Evolutionary conservation across 179 eudicot genomes (phyloP), one percentile per base, ranked within the genome.

Genomic region (Amaranthus tricolor): DNA sequence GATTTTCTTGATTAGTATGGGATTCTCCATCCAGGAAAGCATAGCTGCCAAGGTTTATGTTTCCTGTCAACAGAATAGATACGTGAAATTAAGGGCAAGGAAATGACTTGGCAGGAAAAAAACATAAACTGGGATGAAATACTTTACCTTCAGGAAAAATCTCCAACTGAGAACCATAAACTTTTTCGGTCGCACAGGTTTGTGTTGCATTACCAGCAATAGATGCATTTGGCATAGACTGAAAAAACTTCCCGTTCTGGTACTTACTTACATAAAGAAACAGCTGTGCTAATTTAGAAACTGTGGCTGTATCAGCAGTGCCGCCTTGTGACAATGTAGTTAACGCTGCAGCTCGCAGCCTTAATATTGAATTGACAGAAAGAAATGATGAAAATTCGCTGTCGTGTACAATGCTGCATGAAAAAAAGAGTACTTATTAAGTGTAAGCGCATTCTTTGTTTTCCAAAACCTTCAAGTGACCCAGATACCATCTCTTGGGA

Each of bases 261-360:
- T 74, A 76, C 50, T 75, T 85, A 79, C 85, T 85, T 47, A 85
- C 76, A 69, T 73, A 71, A 57, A 85, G 80, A 76, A 89, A 91
- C 52, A 85, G 73, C 17, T 82, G 87, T 3, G 91, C 97, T 72
- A 90, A 80, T 80, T 77, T 85, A 11, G 82, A 72, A 56, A 80
- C 78, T 81, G 86, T 55, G 40, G 88, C 84, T 59, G 85, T 74
- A 75, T 90, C 92, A 52, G 81, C 63, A 55, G 84, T 45, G 45
- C 68, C 75, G 79, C 85, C 85, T 66, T 82, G 84, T 69, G 92
- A 80, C 70, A 91, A 55, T 55, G 90, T 85, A 47, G 80, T 81
- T 61, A 91, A 81, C 72, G 97, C 89, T 77, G 88, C 84, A 69
- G 88, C 89, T 55, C 88, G 89, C 83, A 91, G 86, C 85, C 97